A percentile compares a stretch with the other conserved stretches of the same genome.
Evolutionary conservation across 148 eudicot genomes (phyloP).

Genomic region (Bassia scoparia): DNA sequence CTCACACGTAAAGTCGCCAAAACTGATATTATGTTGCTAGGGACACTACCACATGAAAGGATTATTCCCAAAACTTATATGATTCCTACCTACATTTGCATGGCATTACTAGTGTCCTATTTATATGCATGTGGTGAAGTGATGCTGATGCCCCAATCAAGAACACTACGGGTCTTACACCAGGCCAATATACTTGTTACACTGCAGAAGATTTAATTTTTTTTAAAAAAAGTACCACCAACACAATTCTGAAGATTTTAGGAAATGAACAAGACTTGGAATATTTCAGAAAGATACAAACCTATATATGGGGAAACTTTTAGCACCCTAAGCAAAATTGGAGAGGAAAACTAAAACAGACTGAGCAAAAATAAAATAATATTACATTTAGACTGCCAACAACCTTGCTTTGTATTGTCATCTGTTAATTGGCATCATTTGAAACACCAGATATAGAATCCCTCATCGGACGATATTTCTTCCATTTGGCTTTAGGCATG

Average conservation of each 20-base stretch:
- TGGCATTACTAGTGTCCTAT: too few species aligned
- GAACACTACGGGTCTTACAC: too few species aligned
- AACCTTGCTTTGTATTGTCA: background rate
- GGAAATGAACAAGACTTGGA: background rate
- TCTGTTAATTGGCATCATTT: conserved; percentile 20
- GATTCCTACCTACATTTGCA: too few species aligned
- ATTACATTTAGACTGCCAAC: background rate
- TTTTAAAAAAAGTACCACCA: too few species aligned
- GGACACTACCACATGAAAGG: too few species aligned
- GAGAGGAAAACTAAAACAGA: background rate
- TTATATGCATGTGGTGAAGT: too few species aligned
- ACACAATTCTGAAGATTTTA: background rate
- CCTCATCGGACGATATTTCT: conserved; percentile 73
- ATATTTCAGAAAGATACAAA: background rate
- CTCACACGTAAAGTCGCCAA: too few species aligned
- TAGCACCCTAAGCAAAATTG: background rate
- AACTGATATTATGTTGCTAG: too few species aligned
- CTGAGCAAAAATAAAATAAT: background rate
- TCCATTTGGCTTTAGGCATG: conserved; percentile 78
- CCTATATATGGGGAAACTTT: background rate
- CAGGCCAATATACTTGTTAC: too few species aligned
- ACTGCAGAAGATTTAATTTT: too few species aligned
- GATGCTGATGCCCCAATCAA: too few species aligned
- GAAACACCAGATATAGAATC: conserved; percentile 48
- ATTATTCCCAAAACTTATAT: too few species aligned